These are phyloP conservation scores for Geum urbanum DNA, from an alignment of 306 rosid genomes.

Conservation along the genomic window DNA sequence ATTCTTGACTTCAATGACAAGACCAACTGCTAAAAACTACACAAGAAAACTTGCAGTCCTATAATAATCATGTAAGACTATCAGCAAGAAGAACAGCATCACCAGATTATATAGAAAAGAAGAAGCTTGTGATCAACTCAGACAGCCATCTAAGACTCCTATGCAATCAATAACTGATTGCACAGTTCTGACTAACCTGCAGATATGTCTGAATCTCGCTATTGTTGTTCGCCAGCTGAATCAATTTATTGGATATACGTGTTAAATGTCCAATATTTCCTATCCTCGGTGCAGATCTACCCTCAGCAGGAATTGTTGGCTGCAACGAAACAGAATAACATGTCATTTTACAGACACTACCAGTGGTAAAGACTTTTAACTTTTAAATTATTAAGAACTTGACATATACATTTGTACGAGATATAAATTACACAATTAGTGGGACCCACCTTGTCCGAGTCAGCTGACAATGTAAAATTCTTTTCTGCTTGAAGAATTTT, in stretches of 20 bases:
- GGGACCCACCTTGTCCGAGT: conserved; percentile 51
- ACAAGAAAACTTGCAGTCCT: neutral
- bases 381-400: neutral
- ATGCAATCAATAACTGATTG: neutral
- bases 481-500: conserved; percentile 76
- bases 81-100: neutral
- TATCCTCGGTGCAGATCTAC: conserved; percentile 68
- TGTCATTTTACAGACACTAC: conserved; percentile 9
- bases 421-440: neutral
- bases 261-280: conserved; percentile 94
- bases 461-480: conserved; percentile 50
- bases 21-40: neutral
- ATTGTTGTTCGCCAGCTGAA: conserved; percentile 67
- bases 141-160: neutral
- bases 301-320: conserved; percentile 79
- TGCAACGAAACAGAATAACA: conserved; percentile 40
- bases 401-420: conserved; percentile 2
- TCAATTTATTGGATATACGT: conserved; percentile 82
- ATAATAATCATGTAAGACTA: neutral
- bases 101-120: neutral
- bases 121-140: neutral
- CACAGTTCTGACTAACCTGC: conserved; percentile 47
- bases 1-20: neutral
- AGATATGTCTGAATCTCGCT: conserved; percentile 56
- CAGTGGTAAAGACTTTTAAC: neutral